These are phyloP conservation scores for Linnemannia zychae DNA, from an alignment of 192 early-diverging fungal genomes.

Conservation along the genomic window DNA sequence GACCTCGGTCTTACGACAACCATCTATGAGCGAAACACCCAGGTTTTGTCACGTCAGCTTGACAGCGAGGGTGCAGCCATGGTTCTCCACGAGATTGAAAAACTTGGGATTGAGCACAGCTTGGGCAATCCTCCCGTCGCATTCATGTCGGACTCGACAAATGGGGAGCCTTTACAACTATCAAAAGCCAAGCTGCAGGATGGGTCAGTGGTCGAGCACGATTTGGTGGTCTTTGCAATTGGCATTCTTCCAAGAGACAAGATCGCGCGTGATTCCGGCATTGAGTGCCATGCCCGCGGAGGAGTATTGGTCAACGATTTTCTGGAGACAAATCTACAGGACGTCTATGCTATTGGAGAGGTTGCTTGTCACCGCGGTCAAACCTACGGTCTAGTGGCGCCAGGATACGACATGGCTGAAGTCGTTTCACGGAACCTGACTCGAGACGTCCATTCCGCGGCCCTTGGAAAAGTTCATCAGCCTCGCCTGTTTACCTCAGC, in stretches of 20 bases:
- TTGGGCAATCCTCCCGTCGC: conserved; percentile 49
- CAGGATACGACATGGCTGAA: conserved; percentile 83
- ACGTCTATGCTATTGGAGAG: conserved; percentile 76
- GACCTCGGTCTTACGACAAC: conserved; percentile 66
- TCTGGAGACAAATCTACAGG: conserved; percentile 57
- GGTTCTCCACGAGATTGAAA: conserved; percentile 65
- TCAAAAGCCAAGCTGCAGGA: conserved; percentile 52
- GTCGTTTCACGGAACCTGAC: conserved; percentile 68
- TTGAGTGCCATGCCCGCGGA: conserved; percentile 64
- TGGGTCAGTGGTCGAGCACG: conserved; percentile 54
- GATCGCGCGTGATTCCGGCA: conserved; percentile 63
- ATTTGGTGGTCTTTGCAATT: conserved; percentile 68
- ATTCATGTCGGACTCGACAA: conserved; percentile 42
- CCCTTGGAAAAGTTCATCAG: conserved; percentile 34
- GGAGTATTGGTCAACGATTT: conserved; percentile 70
- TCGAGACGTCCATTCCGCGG: conserved; percentile 8
- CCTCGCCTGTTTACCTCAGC: conserved; percentile 61
- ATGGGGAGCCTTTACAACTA: background rate
- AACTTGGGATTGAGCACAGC: conserved; percentile 57
- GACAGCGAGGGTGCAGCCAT: conserved; percentile 67
- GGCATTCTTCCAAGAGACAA: conserved; percentile 74
- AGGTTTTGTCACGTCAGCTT: conserved; percentile 69
- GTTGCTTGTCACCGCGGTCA: conserved; percentile 62
- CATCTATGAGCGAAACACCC: conserved; percentile 66
- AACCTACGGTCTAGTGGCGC: conserved; percentile 73